Conservation (phyloP, 1,284 basidiomycete genomes). For the Lentinula novae-zelandiae region DNA sequence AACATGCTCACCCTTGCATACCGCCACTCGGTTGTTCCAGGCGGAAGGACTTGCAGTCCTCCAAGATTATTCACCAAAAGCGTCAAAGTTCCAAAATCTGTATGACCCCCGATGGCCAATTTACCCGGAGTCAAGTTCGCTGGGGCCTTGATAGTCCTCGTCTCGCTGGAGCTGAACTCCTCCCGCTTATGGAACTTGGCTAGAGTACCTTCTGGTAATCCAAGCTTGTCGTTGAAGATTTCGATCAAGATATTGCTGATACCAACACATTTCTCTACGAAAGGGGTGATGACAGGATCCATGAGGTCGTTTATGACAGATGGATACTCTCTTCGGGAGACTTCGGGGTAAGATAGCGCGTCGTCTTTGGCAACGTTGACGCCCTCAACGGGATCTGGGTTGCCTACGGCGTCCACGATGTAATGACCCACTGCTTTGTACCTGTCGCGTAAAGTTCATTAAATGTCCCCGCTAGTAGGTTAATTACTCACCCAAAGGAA, state of each 20-base stretch:
- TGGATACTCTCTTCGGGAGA: slow-evolving; percentile 49
- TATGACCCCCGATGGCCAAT: slow-evolving; percentile 48
- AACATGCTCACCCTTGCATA: slow-evolving; percentile 51
- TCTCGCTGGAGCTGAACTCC: slow-evolving; percentile 56
- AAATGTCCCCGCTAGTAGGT: background rate
- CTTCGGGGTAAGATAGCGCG: slow-evolving; percentile 50
- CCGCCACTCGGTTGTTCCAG: slow-evolving; percentile 61
- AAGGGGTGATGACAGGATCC: slow-evolving; percentile 46
- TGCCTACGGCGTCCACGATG: slow-evolving; percentile 49
- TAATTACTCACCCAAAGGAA: background rate
- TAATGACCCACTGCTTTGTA: slow-evolving; percentile 64
- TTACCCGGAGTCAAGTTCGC: slow-evolving; percentile 31
- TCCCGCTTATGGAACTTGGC: slow-evolving; percentile 39
- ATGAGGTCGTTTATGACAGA: slow-evolving; percentile 47
- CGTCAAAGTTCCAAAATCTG: slow-evolving; percentile 52
- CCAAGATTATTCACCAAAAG: slow-evolving; percentile 66
- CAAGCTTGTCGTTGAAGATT: slow-evolving; percentile 55
- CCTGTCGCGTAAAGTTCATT: slow-evolving; percentile 27
- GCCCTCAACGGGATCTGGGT: slow-evolving; percentile 55
- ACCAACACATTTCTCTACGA: slow-evolving; percentile 53
- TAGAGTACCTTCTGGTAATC: slow-evolving; percentile 49
- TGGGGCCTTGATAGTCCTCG: slow-evolving; percentile 52
- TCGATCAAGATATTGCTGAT: slow-evolving; percentile 52
- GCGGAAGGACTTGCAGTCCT: slow-evolving; percentile 67
- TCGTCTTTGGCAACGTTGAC: slow-evolving; percentile 69